Conservation (phyloP, 805 yeast genomes). For the Grigorovia humatica region DNA sequence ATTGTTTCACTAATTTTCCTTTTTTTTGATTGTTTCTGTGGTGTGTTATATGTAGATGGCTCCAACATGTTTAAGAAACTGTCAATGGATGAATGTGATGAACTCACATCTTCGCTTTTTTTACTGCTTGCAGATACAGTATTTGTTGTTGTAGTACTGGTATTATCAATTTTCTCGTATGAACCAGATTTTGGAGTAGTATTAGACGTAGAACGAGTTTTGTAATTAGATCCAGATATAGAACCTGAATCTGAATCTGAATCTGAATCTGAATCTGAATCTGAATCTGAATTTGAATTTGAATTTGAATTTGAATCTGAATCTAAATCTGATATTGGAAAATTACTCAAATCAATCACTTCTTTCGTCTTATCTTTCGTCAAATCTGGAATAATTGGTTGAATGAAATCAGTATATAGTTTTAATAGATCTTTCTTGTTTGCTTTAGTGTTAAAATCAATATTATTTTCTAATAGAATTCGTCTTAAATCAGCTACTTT, state of each 20-base stretch:
- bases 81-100: not conserved
- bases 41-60: not conserved
- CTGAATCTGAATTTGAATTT: not conserved
- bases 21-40: not conserved
- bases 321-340: not conserved
- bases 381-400: constrained; percentile 37
- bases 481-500: constrained; percentile 64
- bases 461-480: constrained; percentile 50
- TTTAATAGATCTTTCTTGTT: constrained; percentile 57
- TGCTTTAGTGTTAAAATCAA: constrained; percentile 51
- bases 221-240: not conserved
- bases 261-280: constrained; percentile 1
- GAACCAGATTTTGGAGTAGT: not conserved
- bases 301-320: no score
- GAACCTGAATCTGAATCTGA: not conserved
- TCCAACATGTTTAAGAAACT: not conserved
- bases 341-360: constrained; percentile 4
- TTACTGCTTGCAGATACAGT: not conserved
- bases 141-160: not conserved
- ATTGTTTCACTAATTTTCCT: not conserved
- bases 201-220: not conserved
- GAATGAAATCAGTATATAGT: constrained; percentile 47
- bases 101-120: not conserved
- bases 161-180: no score
- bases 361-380: constrained; percentile 19